Conservation (phyloP, 2,329 filamentous ascomycete species). For the Aspergillus clavatus region DNA sequence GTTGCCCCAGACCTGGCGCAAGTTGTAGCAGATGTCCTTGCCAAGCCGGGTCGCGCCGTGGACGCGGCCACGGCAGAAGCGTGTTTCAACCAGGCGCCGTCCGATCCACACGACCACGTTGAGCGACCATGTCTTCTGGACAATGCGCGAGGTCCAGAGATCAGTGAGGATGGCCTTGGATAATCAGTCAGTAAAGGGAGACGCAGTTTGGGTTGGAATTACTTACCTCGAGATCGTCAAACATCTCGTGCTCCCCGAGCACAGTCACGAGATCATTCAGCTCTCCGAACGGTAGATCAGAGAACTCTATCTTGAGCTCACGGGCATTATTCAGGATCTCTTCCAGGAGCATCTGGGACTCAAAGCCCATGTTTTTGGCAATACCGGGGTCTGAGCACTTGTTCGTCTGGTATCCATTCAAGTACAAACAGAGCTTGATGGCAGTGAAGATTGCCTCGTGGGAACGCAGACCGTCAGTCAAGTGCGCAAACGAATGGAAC, state of each 20-base stretch:
- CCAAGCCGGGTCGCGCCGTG: slow-evolving; percentile 44
- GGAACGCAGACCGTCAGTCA: slow-evolving; percentile 30
- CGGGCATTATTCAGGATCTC: slow-evolving; percentile 30
- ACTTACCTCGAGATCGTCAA: slow-evolving; percentile 33
- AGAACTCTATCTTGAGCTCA: slow-evolving; percentile 29
- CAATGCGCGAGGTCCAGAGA: slow-evolving; percentile 46
- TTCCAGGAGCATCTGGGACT: slow-evolving; percentile 31
- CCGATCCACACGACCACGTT: slow-evolving; percentile 49
- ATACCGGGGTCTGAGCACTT: slow-evolving; percentile 27
- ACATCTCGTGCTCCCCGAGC: slow-evolving; percentile 36
- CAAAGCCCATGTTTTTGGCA: slow-evolving; percentile 27
- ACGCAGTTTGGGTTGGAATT: not conserved
- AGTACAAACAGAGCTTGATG: slow-evolving; percentile 35
- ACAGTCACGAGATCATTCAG: slow-evolving; percentile 36
- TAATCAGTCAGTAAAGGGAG: not conserved
- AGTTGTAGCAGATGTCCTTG: slow-evolving; percentile 54
- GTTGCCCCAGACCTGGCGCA: slow-evolving; percentile 50
- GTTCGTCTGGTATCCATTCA: slow-evolving; percentile 30
- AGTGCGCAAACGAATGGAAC: slow-evolving; percentile 31
- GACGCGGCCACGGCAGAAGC: slow-evolving; percentile 46
- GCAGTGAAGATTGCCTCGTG: slow-evolving; percentile 32
- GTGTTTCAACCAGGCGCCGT: slow-evolving; percentile 50
- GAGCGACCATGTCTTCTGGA: slow-evolving; percentile 43
- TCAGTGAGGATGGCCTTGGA: slow-evolving; percentile 37
- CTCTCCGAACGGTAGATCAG: slow-evolving; percentile 32